Base-by-base conservation (phyloP, 208 protist species). In the Angomonas deanei region DNA sequence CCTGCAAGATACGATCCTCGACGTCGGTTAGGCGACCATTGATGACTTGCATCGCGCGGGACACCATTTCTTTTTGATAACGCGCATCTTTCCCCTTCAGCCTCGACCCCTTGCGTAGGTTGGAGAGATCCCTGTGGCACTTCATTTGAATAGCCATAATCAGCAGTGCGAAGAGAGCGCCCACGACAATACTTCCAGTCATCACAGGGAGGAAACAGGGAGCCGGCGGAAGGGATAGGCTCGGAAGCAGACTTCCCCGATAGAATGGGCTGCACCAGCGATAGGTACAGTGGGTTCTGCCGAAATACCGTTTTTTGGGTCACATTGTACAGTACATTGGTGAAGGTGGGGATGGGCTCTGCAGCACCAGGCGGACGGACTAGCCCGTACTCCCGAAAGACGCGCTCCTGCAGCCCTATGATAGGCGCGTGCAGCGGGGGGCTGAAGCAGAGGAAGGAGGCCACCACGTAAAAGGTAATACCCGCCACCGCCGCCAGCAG, bases 401-500 rank as follows among this genome's bases (percentile, higher is more conserved):
- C 19, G 23, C 17, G 3, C 42, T 50, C 42, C 15, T n/a, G 42
- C 19, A 19, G 17, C 17, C 8, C 42, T 10, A 21, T 26, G 5
- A 50, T 10, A 26, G 42, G 42, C 13, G 42, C 8, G 19, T 50
- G 42, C 8, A 50, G 42, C 19, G 23, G 4, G 17, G 42, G 42
- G 8, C 42, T 19, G 23, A 50, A 50, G 42, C 39, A 59, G 2
- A 82, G 88, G 28, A 86, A 42, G 17, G 82, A 63, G 6, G 88
- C 86, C 28, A 80, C 58, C 1, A 84, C 65, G 63, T 95, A 95
- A 58, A 95, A 95, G 1, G 72, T 75, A 57, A 72, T 74, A 1
- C 88, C 88, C 8, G 88, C 70, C 24, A 92, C 34, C 21, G 73
- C 63, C 0, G 83, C 88, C 50, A 95, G 91, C 13, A 91, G 67